Conservation (phyloP, 2,329 filamentous ascomycete species). For the Epichloe brachyelytri region DNA sequence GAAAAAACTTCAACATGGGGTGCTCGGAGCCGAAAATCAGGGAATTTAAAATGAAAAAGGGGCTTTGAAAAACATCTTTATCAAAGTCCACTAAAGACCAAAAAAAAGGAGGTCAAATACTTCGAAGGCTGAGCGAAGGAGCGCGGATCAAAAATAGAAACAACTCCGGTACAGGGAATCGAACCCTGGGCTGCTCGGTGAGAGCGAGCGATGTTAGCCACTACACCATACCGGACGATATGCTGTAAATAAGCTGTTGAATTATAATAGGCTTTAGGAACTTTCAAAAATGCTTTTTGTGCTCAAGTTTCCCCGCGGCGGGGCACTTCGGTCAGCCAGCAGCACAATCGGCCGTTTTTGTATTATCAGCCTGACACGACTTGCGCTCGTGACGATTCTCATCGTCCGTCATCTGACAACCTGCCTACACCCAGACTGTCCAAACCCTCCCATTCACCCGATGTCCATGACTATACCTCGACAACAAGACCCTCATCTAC, state of each 20-base stretch:
- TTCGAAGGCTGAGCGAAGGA: too few relatives aligned
- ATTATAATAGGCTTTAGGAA: too few relatives aligned
- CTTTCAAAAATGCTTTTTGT: too few relatives aligned
- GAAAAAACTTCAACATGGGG: neutral
- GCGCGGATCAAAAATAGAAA: accelerated
- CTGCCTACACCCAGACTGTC: neutral
- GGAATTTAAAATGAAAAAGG: neutral
- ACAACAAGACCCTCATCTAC: neutral
- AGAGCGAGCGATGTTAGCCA: constrained; percentile 24
- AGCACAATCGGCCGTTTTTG: neutral
- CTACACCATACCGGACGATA: constrained; percentile 21
- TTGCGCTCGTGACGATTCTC: constrained; percentile 10
- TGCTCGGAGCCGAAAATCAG: neutral
- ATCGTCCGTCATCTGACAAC: constrained; percentile 12
- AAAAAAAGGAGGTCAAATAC: neutral
- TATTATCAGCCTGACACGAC: constrained; percentile 8
- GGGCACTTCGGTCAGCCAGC: constrained; percentile 8
- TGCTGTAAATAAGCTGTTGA: accelerated
- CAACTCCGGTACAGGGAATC: constrained; percentile 15
- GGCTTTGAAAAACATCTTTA: too few relatives aligned
- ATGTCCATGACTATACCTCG: neutral
- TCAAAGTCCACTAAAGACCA: neutral
- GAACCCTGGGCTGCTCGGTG: constrained; percentile 18
- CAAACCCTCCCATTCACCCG: neutral
- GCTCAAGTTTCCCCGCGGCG: constrained; percentile 10